Conservation (phyloP, 2,329 filamentous ascomycete species). For the Hypoxylon rubiginosum region DNA sequence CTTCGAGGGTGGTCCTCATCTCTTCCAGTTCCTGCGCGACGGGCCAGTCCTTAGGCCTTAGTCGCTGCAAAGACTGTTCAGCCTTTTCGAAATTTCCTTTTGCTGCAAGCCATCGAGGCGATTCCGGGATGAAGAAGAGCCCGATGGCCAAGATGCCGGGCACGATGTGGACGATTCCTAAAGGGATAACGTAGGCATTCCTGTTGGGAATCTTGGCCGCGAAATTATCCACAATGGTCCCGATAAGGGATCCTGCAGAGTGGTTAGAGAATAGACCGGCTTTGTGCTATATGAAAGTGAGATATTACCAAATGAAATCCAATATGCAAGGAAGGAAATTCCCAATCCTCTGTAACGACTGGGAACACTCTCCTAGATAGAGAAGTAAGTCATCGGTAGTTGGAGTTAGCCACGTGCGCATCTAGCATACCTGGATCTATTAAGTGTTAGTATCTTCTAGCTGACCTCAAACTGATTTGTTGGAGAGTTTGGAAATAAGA, state of each 20-base stretch:
- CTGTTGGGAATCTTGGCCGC: conserved; percentile 43
- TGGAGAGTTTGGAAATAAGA: neutral
- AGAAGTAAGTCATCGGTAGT: conserved; percentile 26
- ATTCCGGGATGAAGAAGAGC: conserved; percentile 58
- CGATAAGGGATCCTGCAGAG: conserved; percentile 60
- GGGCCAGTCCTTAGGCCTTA: conserved; percentile 51
- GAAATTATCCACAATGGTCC: conserved; percentile 66
- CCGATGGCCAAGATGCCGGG: conserved; percentile 54
- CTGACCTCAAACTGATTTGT: neutral
- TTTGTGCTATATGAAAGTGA: neutral
- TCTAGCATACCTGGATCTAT: conserved; percentile 41
- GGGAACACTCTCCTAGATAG: conserved; percentile 60
- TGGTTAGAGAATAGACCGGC: conserved; percentile 35
- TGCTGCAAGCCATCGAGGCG: conserved; percentile 58
- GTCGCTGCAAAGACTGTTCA: conserved; percentile 51
- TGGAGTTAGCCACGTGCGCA: neutral
- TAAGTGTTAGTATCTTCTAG: conserved; percentile 17
- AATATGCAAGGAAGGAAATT: conserved; percentile 62
- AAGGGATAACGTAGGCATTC: conserved; percentile 48
- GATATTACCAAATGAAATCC: conserved; percentile 60
- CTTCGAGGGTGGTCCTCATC: conserved; percentile 55
- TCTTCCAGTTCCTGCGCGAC: conserved; percentile 54
- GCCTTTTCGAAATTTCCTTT: conserved; percentile 50
- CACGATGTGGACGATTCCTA: conserved; percentile 52
- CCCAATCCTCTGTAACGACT: conserved; percentile 62